Conservation (phyloP, 164 flowering plant genomes). For the Warburgia ugandensis region DNA sequence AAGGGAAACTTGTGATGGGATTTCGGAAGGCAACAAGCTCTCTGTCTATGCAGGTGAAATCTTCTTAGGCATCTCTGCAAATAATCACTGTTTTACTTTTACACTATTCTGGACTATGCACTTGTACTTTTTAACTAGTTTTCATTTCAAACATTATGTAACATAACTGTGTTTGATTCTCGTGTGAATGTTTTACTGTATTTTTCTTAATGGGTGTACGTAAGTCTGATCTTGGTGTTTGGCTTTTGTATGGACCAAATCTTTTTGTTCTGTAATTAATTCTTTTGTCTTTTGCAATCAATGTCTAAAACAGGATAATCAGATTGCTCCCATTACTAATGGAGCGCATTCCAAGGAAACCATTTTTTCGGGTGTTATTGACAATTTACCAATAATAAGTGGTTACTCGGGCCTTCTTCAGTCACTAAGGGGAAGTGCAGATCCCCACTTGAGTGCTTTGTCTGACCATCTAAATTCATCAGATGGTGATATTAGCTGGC, state of each 20-base stretch:
- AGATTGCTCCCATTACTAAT: conserved; percentile 37
- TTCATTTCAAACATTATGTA: no score
- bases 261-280: no score
- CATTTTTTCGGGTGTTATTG: conserved; percentile 49
- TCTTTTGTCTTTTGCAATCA: no score
- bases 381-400: conserved; percentile 49
- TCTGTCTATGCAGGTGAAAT: conserved; percentile 36
- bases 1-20: conserved; percentile 87
- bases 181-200: no score
- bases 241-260: no score
- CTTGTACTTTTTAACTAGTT: no score
- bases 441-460: conserved; percentile 42
- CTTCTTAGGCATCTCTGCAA: background rate
- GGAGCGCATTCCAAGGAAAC: conserved; percentile 43
- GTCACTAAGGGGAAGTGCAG: conserved; percentile 56
- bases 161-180: no score
- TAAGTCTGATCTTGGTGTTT: no score
- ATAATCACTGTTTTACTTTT: no score
- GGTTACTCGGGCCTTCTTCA: conserved; percentile 66
- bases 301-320: conserved; percentile 40
- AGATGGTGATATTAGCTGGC: conserved; percentile 39
- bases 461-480: conserved; percentile 37
- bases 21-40: conserved; percentile 70
- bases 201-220: no score
- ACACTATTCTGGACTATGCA: no score